phyloP scores from a whole-genome alignment of 2,329 filamentous ascomycete genomes.

The Paecilomyces sp. region DNA sequence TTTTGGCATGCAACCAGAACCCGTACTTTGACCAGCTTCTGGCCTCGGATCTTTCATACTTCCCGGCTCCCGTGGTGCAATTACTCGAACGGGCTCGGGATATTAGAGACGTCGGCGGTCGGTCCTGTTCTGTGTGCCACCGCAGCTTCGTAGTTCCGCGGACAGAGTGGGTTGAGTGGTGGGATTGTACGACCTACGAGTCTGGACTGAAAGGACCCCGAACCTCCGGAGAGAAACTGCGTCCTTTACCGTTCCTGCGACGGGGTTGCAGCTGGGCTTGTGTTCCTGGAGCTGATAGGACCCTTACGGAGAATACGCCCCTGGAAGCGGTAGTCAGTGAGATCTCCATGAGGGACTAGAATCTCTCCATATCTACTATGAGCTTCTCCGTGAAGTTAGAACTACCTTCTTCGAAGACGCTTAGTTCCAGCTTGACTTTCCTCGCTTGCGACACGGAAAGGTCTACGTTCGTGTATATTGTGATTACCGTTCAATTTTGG shows the following conservation, averaged over 20 bases:
- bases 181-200: conserved; percentile 34
- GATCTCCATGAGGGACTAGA: neutral
- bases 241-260: conserved; percentile 33
- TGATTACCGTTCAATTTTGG: neutral
- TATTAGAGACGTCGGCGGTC: conserved; percentile 29
- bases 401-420: neutral
- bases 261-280: conserved; percentile 36
- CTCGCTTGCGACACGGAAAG: neutral
- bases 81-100: conserved; percentile 28
- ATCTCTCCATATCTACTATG: neutral
- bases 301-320: neutral
- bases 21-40: conserved; percentile 29
- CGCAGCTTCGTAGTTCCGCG: conserved; percentile 34
- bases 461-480: neutral
- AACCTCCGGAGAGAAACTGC: conserved; percentile 20
- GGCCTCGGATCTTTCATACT: conserved; percentile 25
- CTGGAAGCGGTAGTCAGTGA: neutral
- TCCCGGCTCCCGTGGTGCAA: conserved; percentile 25
- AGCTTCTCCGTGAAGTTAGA: no score
- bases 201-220: conserved; percentile 28
- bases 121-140: conserved; percentile 34
- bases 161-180: conserved; percentile 39
- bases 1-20: conserved; percentile 31
- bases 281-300: conserved; percentile 13
- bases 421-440: neutral